Conservation (phyloP, 352 stramenopile species). For the Pythium brassicae region DNA sequence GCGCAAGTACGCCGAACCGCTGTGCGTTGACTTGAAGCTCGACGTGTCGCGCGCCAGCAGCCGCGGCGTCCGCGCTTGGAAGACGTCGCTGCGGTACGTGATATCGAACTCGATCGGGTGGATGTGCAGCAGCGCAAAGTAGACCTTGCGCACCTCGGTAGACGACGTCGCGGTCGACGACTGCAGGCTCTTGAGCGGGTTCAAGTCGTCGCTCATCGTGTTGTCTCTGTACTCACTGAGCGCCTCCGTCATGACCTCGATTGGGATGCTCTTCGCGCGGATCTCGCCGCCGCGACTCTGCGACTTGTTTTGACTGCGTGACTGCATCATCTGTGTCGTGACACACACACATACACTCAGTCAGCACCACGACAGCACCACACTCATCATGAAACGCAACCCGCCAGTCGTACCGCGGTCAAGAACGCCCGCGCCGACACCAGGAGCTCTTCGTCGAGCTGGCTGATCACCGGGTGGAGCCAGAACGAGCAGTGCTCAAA, state of each 20-base stretch:
- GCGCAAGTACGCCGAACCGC: constrained; percentile 5
- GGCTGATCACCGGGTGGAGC: constrained; percentile 79
- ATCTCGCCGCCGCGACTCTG: constrained; percentile 77
- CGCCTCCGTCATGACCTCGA: constrained; percentile 77
- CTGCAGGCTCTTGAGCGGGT: constrained; percentile 71
- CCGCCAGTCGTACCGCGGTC: constrained; percentile 45
- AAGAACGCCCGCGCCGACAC: constrained; percentile 74
- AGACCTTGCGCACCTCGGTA: constrained; percentile 78
- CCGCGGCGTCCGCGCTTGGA: constrained; percentile 52
- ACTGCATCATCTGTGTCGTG: constrained; percentile 43
- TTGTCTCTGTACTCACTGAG: constrained; percentile 76
- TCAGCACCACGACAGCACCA: neutral
- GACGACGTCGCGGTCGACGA: constrained; percentile 61
- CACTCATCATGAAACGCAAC: too few relatives aligned
- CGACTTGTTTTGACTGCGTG: constrained; percentile 55
- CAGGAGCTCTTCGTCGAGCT: constrained; percentile 83
- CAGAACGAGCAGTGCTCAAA: constrained; percentile 88
- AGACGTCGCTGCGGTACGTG: constrained; percentile 85
- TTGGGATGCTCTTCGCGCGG: constrained; percentile 75
- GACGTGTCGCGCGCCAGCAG: constrained; percentile 54
- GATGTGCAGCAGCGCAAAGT: constrained; percentile 85
- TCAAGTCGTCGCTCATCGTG: constrained; percentile 68
- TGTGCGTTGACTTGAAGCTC: constrained; percentile 30
- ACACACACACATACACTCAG: neutral
- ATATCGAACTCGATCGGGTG: constrained; percentile 87